Base-by-base conservation (phyloP, 345 rosid genomes). In the Geranium rotundifolium region DNA sequence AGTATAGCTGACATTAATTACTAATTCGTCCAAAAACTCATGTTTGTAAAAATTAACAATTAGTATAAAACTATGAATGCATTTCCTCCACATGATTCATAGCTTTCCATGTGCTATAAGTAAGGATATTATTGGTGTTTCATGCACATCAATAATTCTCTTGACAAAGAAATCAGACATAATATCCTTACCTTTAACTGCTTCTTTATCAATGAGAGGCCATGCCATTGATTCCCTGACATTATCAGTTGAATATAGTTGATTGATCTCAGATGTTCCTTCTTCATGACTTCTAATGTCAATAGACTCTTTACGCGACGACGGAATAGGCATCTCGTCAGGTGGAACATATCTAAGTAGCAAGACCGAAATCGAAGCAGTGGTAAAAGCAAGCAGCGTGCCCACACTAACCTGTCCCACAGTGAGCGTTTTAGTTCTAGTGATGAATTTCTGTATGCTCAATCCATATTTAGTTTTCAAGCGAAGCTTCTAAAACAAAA, bases 311-410 rank as follows among this genome's bases (percentile, higher is more conserved):
- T 46, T 46, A 46, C 1, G 15, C 12, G 52, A 46, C 3, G 52
- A 9, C 0, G 52, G 52, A 46, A 46, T 9, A 46, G 52, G 81
- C 67, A 79, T 82, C 72, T 73, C 77, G 41, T 76, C 70, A 49
- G 91, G 88, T 63, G 91, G 91, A 69, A 82, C 73, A 63, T 85
- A 82, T 77, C 91, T 77, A 34, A 85, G 84, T 69, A 85, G 73
- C 68, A 85, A 67, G 63, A 85, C 84, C 34, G 87, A 85, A 60
- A 63, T 63, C 56, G 91, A 87, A 63, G 80, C 91, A 39, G 83
- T 72, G 63, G 84, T 85, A 78, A 80, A 85, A 30, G 91, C 91
- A 73, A 85, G 79, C 66, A 85, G 77, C 67, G 91, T 82, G 27
- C 91, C 91, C 54, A 82, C 83, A 67, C 91, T 85, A 71, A 46